phyloP scores from a whole-genome alignment of 163 green algal species.

The Scenedesmus sp. region DNA sequence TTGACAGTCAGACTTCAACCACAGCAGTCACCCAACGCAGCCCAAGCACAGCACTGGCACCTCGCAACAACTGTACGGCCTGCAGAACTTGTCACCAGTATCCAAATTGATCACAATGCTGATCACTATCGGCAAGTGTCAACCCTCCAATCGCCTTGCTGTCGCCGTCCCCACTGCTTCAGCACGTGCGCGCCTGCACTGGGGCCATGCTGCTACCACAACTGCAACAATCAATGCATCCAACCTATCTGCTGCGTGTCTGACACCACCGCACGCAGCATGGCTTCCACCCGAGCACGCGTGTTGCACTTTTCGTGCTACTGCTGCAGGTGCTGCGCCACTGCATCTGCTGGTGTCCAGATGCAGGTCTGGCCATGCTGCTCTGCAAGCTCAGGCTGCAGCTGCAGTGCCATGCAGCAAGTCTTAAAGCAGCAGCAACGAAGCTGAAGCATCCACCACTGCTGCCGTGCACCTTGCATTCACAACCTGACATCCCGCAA shows the following conservation, averaged over 20 bases:
- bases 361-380: background rate
- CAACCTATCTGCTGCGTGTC: background rate
- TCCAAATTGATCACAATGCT: background rate
- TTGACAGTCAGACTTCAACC: background rate
- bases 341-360: background rate
- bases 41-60: background rate
- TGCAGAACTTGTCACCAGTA: background rate
- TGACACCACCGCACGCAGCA: background rate
- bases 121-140: background rate
- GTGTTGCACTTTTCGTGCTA: background rate
- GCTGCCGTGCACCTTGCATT: too few relatives aligned
- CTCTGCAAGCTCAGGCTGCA: background rate
- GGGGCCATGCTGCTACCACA: background rate
- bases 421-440: background rate
- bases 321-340: background rate
- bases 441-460: too few relatives aligned
- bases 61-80: background rate
- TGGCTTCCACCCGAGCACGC: background rate
- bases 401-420: background rate
- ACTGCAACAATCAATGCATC: background rate
- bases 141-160: background rate
- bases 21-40: background rate
- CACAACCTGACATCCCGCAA: too few relatives aligned
- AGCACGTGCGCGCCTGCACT: background rate
- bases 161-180: background rate